Evolutionary conservation across 2,329 filamentous ascomycete species (phyloP).

Genomic region (Xylariaceae sp.): DNA sequence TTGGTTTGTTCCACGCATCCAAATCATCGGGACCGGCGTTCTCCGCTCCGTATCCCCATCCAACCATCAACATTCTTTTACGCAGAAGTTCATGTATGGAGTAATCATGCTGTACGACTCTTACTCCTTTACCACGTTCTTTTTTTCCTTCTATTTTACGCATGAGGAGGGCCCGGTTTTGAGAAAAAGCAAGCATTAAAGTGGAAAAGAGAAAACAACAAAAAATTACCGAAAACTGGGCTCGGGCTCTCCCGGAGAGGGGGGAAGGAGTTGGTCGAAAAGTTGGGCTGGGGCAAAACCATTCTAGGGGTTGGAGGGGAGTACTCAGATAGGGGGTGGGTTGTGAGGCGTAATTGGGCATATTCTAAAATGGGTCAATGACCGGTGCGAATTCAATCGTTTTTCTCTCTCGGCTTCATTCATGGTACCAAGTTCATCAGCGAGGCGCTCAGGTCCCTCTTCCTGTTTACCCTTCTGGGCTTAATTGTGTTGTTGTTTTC

Average conservation of each 20-base stretch:
- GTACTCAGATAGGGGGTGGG: not conserved
- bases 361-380: too few species aligned
- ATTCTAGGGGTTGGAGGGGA: not conserved
- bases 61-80: not conserved
- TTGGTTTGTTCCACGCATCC: not conserved
- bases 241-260: not conserved
- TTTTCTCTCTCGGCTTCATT: not conserved
- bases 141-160: not conserved
- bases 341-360: conserved; percentile 2
- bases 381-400: not conserved
- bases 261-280: not conserved
- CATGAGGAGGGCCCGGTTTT: not conserved
- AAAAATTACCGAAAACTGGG: not conserved
- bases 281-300: not conserved
- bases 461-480: not conserved
- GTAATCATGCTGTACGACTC: not conserved
- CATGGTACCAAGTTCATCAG: not conserved
- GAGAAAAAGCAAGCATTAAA: not conserved
- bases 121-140: not conserved
- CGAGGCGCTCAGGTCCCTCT: not conserved
- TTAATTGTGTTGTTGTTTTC: not conserved
- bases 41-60: not conserved
- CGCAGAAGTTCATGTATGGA: not conserved
- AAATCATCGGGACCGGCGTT: not conserved
- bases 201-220: too few species aligned